Conservation (phyloP, 2,329 filamentous ascomycete species). For the Botrytis aclada region DNA sequence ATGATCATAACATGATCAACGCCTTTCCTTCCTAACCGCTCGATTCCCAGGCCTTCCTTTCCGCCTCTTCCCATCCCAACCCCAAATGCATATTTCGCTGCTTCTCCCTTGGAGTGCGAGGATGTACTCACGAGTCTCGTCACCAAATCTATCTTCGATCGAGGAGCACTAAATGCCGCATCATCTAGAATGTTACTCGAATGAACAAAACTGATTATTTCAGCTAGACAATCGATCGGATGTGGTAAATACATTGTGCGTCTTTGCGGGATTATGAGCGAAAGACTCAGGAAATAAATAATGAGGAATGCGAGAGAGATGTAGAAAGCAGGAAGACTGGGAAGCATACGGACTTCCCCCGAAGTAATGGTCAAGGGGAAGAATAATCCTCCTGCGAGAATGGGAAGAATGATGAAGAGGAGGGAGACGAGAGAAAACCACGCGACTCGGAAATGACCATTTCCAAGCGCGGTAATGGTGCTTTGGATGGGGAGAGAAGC, state of each 20-base stretch:
- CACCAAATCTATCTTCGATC: constrained; percentile 65
- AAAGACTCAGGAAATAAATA: constrained; percentile 64
- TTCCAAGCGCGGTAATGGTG: constrained; percentile 52
- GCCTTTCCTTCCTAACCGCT: constrained; percentile 31
- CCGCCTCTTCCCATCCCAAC: constrained; percentile 31
- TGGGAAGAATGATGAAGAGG: constrained; percentile 60
- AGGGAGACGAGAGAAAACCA: constrained; percentile 57
- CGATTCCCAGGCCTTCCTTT: constrained; percentile 34
- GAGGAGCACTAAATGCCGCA: constrained; percentile 66
- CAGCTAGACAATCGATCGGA: constrained; percentile 67
- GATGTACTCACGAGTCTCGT: constrained; percentile 52
- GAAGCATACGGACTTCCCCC: constrained; percentile 60
- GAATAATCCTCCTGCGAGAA: constrained; percentile 68
- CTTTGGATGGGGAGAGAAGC: constrained; percentile 59
- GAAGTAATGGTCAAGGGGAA: constrained; percentile 62
- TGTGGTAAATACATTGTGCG: constrained; percentile 68
- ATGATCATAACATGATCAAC: constrained; percentile 12
- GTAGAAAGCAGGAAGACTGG: constrained; percentile 70
- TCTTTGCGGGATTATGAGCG: constrained; percentile 60
- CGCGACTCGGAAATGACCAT: constrained; percentile 64
- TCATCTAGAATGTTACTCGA: constrained; percentile 70
- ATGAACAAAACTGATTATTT: constrained; percentile 74
- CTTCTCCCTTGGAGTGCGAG: constrained; percentile 13
- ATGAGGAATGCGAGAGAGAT: constrained; percentile 69
- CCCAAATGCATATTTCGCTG: constrained; percentile 33